Conservation (phyloP, 2,329 filamentous ascomycete species). For the Sporothrix euskadiensis region DNA sequence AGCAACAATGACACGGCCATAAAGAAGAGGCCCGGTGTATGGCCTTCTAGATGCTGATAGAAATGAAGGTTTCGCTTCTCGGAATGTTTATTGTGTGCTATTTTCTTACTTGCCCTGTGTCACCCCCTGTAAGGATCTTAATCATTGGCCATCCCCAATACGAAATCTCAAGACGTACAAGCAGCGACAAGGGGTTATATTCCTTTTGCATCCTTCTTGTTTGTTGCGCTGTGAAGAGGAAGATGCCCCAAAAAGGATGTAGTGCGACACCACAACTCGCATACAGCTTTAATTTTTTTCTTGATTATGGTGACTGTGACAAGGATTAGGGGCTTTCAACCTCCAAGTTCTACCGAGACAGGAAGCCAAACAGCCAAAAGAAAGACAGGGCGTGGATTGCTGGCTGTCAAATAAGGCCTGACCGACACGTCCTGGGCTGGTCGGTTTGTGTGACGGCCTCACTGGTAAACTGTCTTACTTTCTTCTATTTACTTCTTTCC, state of each 20-base stretch:
- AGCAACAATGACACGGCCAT: neutral
- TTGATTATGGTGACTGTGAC: neutral
- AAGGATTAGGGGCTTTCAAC: neutral
- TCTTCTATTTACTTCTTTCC: neutral
- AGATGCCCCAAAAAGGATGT: neutral
- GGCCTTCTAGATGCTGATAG: neutral
- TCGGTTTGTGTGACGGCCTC: neutral
- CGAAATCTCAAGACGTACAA: constrained; percentile 9
- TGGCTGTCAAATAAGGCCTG: neutral
- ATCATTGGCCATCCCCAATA: neutral
- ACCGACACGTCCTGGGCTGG: neutral
- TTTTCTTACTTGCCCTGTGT: neutral
- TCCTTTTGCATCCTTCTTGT: neutral
- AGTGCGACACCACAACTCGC: neutral
- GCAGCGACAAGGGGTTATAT: neutral
- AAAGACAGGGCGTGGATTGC: neutral
- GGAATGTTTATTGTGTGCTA: neutral
- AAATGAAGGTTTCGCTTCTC: neutral
- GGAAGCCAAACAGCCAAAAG: neutral
- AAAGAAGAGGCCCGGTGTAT: neutral
- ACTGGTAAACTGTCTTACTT: neutral
- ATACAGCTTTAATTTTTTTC: neutral
- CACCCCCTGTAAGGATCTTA: neutral
- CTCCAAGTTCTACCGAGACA: constrained; percentile 2
- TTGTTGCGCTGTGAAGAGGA: neutral